Evolutionary conservation across 2,329 filamentous ascomycete species (phyloP).

Genomic region (Chlorencoelia australis): DNA sequence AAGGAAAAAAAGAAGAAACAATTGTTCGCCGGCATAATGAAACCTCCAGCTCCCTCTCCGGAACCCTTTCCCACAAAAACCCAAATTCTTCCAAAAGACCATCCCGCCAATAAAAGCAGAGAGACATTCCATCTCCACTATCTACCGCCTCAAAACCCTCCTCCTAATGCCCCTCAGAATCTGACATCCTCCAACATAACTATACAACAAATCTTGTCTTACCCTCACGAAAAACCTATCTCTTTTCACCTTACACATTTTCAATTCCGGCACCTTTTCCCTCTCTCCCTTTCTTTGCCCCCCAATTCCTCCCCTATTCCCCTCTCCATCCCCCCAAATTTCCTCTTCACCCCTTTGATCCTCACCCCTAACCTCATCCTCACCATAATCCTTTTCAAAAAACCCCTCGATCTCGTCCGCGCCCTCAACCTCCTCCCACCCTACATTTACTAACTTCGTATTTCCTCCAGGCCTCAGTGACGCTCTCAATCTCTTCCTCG

Average conservation of each 20-base stretch:
- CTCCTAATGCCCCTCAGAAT: conserved; percentile 1
- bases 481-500: conserved; percentile 22
- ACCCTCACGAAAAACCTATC: conserved; percentile 14
- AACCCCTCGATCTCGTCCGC: conserved; percentile 12
- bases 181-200: conserved; percentile 15
- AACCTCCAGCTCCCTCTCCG: not conserved
- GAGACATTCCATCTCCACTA: too few relatives aligned
- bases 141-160: conserved; percentile 17
- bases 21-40: not conserved
- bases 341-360: not conserved
- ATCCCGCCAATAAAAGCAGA: too few relatives aligned
- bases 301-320: not conserved
- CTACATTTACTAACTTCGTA: conserved; percentile 16
- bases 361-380: conserved; percentile 1
- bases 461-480: conserved; percentile 25
- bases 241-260: conserved; percentile 22
- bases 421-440: conserved; percentile 6
- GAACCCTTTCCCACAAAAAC: not conserved
- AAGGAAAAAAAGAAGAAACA: not conserved
- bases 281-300: not conserved
- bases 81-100: not conserved
- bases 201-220: conserved; percentile 5
- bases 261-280: conserved; percentile 13
- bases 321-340: not conserved
- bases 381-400: conserved; percentile 19